Conservation (phyloP, 331 rosid genomes). For the Malus hybrid region DNA sequence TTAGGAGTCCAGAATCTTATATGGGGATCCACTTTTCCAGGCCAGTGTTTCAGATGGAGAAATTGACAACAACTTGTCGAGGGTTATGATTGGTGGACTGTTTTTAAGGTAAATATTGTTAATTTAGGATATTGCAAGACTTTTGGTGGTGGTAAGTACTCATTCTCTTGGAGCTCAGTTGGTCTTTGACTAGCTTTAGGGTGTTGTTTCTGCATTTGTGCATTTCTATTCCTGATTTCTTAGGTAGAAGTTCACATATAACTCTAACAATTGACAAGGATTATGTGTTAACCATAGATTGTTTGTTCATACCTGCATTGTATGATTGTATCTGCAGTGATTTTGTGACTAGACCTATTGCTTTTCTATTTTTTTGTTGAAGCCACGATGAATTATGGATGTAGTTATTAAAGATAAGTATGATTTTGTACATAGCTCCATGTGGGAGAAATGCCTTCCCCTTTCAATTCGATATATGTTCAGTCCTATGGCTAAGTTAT, state of each 20-base stretch:
- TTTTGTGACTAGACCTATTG: not conserved
- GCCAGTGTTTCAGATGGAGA: slow-evolving; percentile 80
- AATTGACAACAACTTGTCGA: slow-evolving; percentile 70
- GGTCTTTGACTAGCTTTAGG: not conserved
- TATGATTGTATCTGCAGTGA: not conserved
- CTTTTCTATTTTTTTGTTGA: not conserved
- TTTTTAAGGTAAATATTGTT: slow-evolving; percentile 59
- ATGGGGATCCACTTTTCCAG: slow-evolving; percentile 40
- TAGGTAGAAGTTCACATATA: too few species aligned
- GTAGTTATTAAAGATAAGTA: not conserved
- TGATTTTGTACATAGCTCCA: not conserved
- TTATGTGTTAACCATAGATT: not conserved
- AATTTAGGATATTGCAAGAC: slow-evolving; percentile 2
- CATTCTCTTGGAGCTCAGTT: not conserved
- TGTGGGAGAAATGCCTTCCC: not conserved
- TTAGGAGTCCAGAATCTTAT: slow-evolving; percentile 13
- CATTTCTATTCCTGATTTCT: too few species aligned
- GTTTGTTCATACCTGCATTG: too few species aligned
- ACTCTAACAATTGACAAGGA: not conserved
- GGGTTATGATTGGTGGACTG: slow-evolving; percentile 76
- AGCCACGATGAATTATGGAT: not conserved
- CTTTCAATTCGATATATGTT: not conserved
- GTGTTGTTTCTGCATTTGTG: not conserved
- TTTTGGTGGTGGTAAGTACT: not conserved
- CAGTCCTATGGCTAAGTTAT: slow-evolving; percentile 13